A percentile compares a stretch with the other conserved stretches of the same genome.
Evolutionary conservation across 2,329 filamentous ascomycete species (phyloP).

Genomic region (Diaporthe destruens): DNA sequence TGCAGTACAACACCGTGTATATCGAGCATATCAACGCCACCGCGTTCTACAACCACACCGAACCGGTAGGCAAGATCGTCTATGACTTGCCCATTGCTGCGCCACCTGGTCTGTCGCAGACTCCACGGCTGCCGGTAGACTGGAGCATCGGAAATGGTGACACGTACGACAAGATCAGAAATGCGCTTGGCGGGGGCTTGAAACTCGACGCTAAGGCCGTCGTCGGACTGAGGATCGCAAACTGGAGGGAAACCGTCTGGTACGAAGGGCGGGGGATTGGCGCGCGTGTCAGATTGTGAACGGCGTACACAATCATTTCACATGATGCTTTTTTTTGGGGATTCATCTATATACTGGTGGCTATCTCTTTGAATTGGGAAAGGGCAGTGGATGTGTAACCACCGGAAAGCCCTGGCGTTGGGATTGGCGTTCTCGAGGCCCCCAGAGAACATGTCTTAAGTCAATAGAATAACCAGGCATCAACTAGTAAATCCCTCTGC

Average conservation of each 20-base stretch:
- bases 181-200: conserved; percentile 83
- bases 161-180: conserved; percentile 79
- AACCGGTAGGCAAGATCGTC: conserved; percentile 81
- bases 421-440: neutral
- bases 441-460: neutral
- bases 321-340: conserved; percentile 22
- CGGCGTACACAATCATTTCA: conserved; percentile 17
- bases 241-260: conserved; percentile 80
- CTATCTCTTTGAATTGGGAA: neutral
- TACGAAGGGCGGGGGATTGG: conserved; percentile 79
- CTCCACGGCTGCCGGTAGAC: conserved; percentile 83
- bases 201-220: conserved; percentile 83
- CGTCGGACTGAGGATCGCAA: conserved; percentile 79
- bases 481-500: neutral
- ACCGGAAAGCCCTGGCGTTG: conserved; percentile 6
- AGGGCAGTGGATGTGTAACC: neutral
- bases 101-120: conserved; percentile 78
- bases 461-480: neutral
- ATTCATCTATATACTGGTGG: neutral
- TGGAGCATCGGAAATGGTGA: conserved; percentile 84
- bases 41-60: conserved; percentile 85
- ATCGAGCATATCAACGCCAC: conserved; percentile 86
- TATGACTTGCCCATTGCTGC: conserved; percentile 82
- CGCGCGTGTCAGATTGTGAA: conserved; percentile 69
- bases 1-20: conserved; percentile 78